Base-by-base conservation (phyloP, 2,329 filamentous ascomycete species). In the Fusarium musae region DNA sequence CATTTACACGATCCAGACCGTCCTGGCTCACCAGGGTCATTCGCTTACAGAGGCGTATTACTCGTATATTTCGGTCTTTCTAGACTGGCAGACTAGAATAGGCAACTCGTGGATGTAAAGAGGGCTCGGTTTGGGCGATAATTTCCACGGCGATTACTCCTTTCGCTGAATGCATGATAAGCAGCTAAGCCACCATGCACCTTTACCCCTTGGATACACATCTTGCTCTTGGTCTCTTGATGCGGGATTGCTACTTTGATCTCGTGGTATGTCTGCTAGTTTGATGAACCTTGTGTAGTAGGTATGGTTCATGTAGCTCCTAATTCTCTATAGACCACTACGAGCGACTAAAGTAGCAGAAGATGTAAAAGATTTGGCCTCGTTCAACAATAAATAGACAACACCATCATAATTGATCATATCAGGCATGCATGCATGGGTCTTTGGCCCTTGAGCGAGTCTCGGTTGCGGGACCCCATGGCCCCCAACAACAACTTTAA, bases 51-150 rank as follows among this genome's bases (percentile, higher is more conserved):
- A 17, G 26, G 28, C 15, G 3, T 19, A 9, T 30, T 32, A n/a
- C 13, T 17, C 6, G 9, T 49, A 9, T 30, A 30, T n/a, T 32
- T 13, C 13, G 19, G 13, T 32, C 9, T 5, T n/a, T 32, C 19
- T 2, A 49, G 46, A 32, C 15, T 32, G 21, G 4, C 9, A 49
- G 16, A 16, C 28, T 6, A 5, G 13, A 30, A 30, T 9, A 17
- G 21, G 46, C 4, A 49, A 49, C 19, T 49, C 46, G 9, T 49
- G 6, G 9, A 32, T 32, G 28, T 6, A n/a, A 9, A 3, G 4
- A n/a, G 12, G 7, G 3, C 9, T 16, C 28, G 9, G 4, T 16
- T 49, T 49, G 10, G 6, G 15, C 3, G 1, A 7, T 17, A 1
- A 9, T 17, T 3, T 16, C 3, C 9, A 9, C 46, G 28, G 46